These are phyloP conservation scores for Cicer bijugum DNA, from an alignment of 306 rosid species.

Conservation along the genomic window DNA sequence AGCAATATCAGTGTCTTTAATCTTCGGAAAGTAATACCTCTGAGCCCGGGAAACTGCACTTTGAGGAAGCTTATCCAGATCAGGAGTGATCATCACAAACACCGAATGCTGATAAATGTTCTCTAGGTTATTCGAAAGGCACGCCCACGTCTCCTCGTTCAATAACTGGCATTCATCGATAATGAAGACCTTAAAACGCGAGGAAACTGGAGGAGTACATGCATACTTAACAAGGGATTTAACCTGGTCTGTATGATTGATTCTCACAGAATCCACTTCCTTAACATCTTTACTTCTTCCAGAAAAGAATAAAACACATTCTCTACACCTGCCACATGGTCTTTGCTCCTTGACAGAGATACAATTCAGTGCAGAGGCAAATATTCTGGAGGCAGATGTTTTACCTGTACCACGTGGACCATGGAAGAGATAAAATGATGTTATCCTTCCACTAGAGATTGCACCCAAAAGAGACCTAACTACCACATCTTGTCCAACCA, in stretches of 20 bases:
- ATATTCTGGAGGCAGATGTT: slow-evolving; percentile 79
- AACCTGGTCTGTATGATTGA: slow-evolving; percentile 67
- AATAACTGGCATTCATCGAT: slow-evolving; percentile 85
- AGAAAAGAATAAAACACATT: slow-evolving; percentile 68
- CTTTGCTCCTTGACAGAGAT: slow-evolving; percentile 57
- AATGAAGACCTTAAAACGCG: slow-evolving; percentile 78
- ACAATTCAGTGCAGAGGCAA: slow-evolving; percentile 88
- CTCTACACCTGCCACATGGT: slow-evolving; percentile 80
- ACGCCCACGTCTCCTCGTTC: slow-evolving; percentile 68
- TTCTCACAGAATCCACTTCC: slow-evolving; percentile 74
- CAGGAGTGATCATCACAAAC: slow-evolving; percentile 83
- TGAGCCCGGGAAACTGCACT: slow-evolving; percentile 74
- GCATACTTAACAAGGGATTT: slow-evolving; percentile 72
- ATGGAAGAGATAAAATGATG: slow-evolving; percentile 76
- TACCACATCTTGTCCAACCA: slow-evolving; percentile 86
- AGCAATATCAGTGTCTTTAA: slow-evolving; percentile 71
- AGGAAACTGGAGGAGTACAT: slow-evolving; percentile 59
- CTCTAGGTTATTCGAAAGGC: slow-evolving; percentile 63
- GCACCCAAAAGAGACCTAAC: slow-evolving; percentile 81
- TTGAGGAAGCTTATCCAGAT: slow-evolving; percentile 68
- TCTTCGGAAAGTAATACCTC: slow-evolving; percentile 72
- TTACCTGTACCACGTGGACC: slow-evolving; percentile 93
- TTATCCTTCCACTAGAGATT: slow-evolving; percentile 64
- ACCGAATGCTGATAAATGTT: slow-evolving; percentile 67
- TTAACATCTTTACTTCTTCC: slow-evolving; percentile 76